A percentile compares a stretch with the other conserved stretches of the same genome.
These are phyloP conservation scores for Ceratobasidium sp. DNA, from an alignment of 1,284 basidiomycete species.

Conservation along the genomic window DNA sequence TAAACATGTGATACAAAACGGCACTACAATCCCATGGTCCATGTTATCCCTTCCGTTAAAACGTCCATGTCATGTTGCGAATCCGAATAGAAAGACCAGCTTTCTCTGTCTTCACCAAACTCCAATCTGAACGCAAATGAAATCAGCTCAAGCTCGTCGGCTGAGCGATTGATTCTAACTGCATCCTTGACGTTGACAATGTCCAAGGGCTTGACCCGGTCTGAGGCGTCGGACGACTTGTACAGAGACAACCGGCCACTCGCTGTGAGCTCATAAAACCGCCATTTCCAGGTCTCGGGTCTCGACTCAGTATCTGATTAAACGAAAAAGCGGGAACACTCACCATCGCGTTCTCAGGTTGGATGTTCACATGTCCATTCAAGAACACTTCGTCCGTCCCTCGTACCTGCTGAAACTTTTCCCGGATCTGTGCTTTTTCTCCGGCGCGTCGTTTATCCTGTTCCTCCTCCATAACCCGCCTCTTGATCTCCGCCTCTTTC, in stretches of 20 bases:
- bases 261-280: slow-evolving; percentile 65
- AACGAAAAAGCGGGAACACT: neutral
- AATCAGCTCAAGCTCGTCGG: slow-evolving; percentile 73
- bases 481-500: slow-evolving; percentile 1
- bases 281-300: slow-evolving; percentile 62
- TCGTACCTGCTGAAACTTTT: slow-evolving; percentile 40
- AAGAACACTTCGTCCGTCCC: slow-evolving; percentile 49
- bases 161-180: slow-evolving; percentile 63
- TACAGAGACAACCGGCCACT: slow-evolving; percentile 61
- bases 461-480: slow-evolving; percentile 26
- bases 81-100: slow-evolving; percentile 72
- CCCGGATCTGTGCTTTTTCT: slow-evolving; percentile 24
- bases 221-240: slow-evolving; percentile 64
- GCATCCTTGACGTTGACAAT: slow-evolving; percentile 57
- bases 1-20: neutral
- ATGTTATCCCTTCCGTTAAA: slow-evolving; percentile 24
- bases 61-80: slow-evolving; percentile 68
- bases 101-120: slow-evolving; percentile 58
- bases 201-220: slow-evolving; percentile 58
- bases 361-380: slow-evolving; percentile 72
- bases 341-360: slow-evolving; percentile 60
- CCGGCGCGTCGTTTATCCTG: slow-evolving; percentile 31
- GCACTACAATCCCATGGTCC: slow-evolving; percentile 9
- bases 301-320: neutral
- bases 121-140: slow-evolving; percentile 73